Base-by-base conservation (phyloP, 208 protist species). In the Crithidia fasciculata region DNA sequence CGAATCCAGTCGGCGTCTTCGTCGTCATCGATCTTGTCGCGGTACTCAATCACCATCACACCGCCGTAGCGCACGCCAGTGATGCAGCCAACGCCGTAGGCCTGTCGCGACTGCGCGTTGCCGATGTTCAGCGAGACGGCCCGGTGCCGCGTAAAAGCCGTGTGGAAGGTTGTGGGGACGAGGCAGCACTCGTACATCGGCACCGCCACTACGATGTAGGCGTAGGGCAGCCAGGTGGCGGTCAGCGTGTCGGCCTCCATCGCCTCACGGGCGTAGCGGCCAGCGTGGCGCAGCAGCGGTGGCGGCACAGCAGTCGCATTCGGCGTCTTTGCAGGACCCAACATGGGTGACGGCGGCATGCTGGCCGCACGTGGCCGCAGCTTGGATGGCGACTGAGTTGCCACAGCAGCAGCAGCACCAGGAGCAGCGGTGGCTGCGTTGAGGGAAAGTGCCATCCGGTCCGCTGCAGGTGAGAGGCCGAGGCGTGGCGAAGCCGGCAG, bases 111-210 rank as follows among this genome's bases (percentile, higher is more conserved):
- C 54, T 76, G 71, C 8, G 74, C 57, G 63, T 82, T 72, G 66
- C 55, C 63, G 12, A 88, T 55, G 73, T 92, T 86, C 45, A 92
- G 66, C 12, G 81, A 87, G 65, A 92, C 72, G 16, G 87, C 82
- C 67, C 82, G 83, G 61, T 69, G 81, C n/a, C 76, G 61, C n/a
- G 69, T 72, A 72, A 68, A 49, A 47, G 76, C 37, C 0, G 63
- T 58, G 72, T 88, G 83, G 54, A 85, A 89, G 8, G 74, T 66
- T n/a, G 81, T 92, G 10, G 87, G 82, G 0, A 76, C 44, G 37
- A 92, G 66, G 2, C 74, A 73, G 69, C 84, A 89, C 66, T 87
- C 83, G 76, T 92, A 92, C 82, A 89, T 84, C 53, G 87, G 87
- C 0, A 87, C 45, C 3, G 80, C 87, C 19, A 92, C 61, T 37